Evolutionary conservation across 192 early-diverging fungal genomes (phyloP).

Genomic region (Coemansia furcata): DNA sequence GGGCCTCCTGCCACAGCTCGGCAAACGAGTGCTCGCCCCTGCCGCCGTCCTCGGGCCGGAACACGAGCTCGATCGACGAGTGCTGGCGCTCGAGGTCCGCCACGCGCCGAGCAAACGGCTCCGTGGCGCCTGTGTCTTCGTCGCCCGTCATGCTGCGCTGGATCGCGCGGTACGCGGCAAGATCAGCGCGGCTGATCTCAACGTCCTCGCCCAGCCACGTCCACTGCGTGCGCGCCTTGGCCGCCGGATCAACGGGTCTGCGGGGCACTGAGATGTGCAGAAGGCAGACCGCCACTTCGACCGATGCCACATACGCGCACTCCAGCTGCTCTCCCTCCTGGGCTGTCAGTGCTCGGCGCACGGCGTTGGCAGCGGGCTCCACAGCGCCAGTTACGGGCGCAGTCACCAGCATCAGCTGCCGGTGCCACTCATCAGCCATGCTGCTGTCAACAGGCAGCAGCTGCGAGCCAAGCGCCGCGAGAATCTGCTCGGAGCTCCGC

Average conservation of each 20-base stretch:
- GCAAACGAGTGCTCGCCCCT: conserved; percentile 15
- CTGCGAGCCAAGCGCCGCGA: background rate
- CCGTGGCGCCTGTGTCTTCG: conserved; percentile 13
- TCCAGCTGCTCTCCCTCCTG: background rate
- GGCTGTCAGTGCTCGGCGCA: conserved; percentile 7
- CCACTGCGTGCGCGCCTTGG: conserved; percentile 64
- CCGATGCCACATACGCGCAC: conserved; percentile 4
- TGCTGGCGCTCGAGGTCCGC: conserved; percentile 23
- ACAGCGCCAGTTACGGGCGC: background rate
- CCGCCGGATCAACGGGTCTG: conserved; percentile 82
- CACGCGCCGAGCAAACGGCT: conserved; percentile 8
- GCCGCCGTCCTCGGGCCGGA: conserved; percentile 7
- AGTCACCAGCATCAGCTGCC: conserved; percentile 5
- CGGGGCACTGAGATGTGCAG: conserved; percentile 73
- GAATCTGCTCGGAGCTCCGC: background rate
- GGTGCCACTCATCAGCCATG: conserved; percentile 5
- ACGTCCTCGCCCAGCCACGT: conserved; percentile 61
- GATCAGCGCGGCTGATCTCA: conserved; percentile 50
- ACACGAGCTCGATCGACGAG: conserved; percentile 40
- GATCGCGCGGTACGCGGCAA: conserved; percentile 57
- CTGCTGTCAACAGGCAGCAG: background rate
- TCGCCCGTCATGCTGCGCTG: conserved; percentile 66
- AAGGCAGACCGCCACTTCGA: conserved; percentile 57
- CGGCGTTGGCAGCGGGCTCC: conserved; percentile 8
- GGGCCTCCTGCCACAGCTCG: conserved; percentile 51